phyloP scores from a whole-genome alignment of 192 early-diverging fungal genomes.

The Obelidium mucronatum region DNA sequence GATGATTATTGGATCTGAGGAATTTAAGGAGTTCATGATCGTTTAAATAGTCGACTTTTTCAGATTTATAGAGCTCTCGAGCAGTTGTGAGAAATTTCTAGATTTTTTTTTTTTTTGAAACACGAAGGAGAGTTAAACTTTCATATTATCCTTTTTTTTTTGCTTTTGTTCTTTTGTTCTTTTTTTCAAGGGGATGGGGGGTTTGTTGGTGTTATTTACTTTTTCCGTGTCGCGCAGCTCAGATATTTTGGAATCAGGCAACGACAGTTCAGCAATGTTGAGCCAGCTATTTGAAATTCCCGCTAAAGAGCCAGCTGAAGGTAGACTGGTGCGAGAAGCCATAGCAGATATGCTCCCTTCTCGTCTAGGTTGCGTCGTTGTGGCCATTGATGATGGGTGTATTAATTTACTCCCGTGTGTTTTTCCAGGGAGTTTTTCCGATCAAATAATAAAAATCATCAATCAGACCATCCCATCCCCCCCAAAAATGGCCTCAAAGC shows the following conservation, averaged over 20 bases:
- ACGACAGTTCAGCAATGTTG: constrained; percentile 6
- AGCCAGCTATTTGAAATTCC: constrained; percentile 22
- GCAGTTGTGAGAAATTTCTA: constrained; percentile 38
- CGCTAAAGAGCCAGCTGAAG: not conserved
- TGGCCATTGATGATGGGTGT: no score
- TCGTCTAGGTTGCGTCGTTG: no score
- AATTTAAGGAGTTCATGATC: constrained; percentile 39
- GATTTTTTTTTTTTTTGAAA: no score
- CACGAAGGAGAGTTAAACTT: no score
- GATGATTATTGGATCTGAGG: constrained; percentile 24
- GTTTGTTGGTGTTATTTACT: no score
- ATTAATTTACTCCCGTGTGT: no score
- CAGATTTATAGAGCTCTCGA: constrained; percentile 34
- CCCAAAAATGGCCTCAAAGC: constrained; percentile 52
- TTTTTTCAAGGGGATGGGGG: no score
- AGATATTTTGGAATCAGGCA: constrained; percentile 17
- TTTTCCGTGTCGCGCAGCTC: not conserved
- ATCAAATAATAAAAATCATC: not conserved
- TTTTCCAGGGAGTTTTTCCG: not conserved
- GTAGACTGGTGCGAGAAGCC: not conserved
- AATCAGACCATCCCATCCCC: not conserved
- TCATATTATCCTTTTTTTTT: no score
- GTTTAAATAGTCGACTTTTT: constrained; percentile 33
- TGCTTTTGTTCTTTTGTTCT: no score
- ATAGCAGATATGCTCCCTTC: not conserved